These are phyloP conservation scores for Trametes sp. DNA, from an alignment of 1,284 basidiomycete genomes.

Conservation along the genomic window DNA sequence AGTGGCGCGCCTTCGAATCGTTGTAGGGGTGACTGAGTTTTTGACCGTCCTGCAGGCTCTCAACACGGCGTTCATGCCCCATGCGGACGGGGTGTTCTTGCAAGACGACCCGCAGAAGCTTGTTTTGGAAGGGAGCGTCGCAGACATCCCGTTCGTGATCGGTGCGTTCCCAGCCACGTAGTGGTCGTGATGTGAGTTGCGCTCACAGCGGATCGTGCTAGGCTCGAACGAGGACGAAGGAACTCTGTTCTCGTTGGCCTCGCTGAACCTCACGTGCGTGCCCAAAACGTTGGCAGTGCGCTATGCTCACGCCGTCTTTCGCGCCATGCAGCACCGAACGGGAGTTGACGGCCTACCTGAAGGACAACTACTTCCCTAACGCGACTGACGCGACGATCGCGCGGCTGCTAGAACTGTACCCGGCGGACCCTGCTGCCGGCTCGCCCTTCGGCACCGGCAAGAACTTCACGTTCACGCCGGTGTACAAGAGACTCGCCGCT, in stretches of 20 bases:
- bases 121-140: slow-evolving; percentile 33
- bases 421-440: slow-evolving; percentile 44
- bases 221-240: slow-evolving; percentile 43
- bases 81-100: slow-evolving; percentile 42
- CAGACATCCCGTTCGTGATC: slow-evolving; percentile 40
- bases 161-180: slow-evolving; percentile 20
- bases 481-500: slow-evolving; percentile 60
- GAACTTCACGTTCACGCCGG: slow-evolving; percentile 51
- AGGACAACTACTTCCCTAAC: slow-evolving; percentile 2
- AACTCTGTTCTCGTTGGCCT: slow-evolving; percentile 37
- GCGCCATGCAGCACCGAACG: slow-evolving; percentile 4
- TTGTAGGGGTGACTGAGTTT: neutral
- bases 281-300: slow-evolving; percentile 1
- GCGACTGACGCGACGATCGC: neutral
- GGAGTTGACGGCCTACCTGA: slow-evolving; percentile 1
- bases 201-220: neutral
- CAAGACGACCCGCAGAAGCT: slow-evolving; percentile 33
- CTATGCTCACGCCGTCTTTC: neutral
- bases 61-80: slow-evolving; percentile 37
- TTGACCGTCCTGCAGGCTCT: slow-evolving; percentile 18
- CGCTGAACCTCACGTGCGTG: slow-evolving; percentile 26
- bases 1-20: neutral
- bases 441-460: slow-evolving; percentile 59
- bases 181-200: neutral
- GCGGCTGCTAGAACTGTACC: slow-evolving; percentile 29